Base-by-base conservation (phyloP, 495 filamentous ascomycete species). In the Penicillium daleae region DNA sequence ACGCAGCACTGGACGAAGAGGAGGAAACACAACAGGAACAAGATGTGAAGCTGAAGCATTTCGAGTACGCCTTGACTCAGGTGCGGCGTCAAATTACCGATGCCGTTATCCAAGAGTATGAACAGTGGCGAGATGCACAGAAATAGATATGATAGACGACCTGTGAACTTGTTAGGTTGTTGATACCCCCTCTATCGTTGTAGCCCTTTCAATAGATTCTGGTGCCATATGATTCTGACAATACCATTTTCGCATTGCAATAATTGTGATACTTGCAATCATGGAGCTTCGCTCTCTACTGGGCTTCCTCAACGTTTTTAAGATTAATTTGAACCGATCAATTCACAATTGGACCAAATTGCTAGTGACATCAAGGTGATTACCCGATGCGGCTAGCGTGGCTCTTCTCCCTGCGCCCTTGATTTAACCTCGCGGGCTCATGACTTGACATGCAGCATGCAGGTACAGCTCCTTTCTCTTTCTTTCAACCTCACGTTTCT, bases 81-180 rank as follows among this genome's bases (percentile, higher is more conserved):
- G 85, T 88, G 27, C 84, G 86, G 63, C 86, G 83, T 65, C 84
- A 90, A 70, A 90, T 94, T 56, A 92, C 90, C 2, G 64, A 72
- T 22, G 83, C 83, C 59, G 85, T 92, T 76, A 76, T 90, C 44
- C 66, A 76, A 42, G 78, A 82, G n/a, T 96, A 90, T 77, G 84
- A 88, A 69, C 71, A 77, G 32, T 95, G 91, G 90, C 73, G 74
- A 46, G 78, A 80, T 50, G 64, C 64, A 12, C 73, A 76, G 54
- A 61, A 54, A 59, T 63, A 52, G 46, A 50, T 50, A 27, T 26
- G 22, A n/a, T 10, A 29, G 6, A 44, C 27, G 42, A 46, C 40
- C 40, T n/a, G n/a, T n/a, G n/a, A n/a, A n/a, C n/a, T 24, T 46
- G 19, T 12, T 46, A 12, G 42, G 24, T 46, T 24, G 42, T 19